Evolutionary conservation across 345 rosid species (phyloP).

Genomic region (Aquilaria sinensis): DNA sequence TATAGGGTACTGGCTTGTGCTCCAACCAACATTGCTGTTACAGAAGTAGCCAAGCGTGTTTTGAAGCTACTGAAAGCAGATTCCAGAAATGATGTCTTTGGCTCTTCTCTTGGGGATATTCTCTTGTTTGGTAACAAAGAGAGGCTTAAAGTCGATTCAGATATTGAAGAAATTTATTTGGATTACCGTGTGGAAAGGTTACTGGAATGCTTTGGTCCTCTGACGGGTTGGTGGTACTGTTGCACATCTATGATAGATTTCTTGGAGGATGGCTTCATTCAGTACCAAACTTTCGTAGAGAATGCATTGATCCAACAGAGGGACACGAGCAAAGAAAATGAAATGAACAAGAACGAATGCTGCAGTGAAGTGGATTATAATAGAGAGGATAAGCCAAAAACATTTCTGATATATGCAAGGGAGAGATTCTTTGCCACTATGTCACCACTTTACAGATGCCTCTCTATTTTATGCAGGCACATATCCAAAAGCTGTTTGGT

Average conservation of each 20-base stretch:
- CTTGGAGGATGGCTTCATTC: slow-evolving; percentile 20
- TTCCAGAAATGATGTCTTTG: slow-evolving; percentile 4
- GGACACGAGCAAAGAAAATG: slow-evolving; percentile 6
- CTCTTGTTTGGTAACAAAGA: slow-evolving; percentile 39
- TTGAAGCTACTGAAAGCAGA: slow-evolving; percentile 24
- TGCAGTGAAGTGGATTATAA: neutral
- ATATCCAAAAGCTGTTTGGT: slow-evolving; percentile 16
- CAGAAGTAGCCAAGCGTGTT: slow-evolving; percentile 38
- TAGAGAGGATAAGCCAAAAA: neutral
- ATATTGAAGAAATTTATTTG: slow-evolving; percentile 29
- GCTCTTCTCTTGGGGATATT: slow-evolving; percentile 23
- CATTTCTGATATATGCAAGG: slow-evolving; percentile 27
- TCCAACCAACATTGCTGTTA: slow-evolving; percentile 47
- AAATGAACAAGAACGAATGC: neutral
- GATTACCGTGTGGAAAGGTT: slow-evolving; percentile 36
- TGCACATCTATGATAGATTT: slow-evolving; percentile 20
- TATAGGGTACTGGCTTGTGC: slow-evolving; percentile 35
- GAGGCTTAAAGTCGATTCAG: slow-evolving; percentile 24
- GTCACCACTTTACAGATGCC: slow-evolving; percentile 17
- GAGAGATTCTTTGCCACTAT: slow-evolving; percentile 4
- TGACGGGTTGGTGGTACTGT: slow-evolving; percentile 23
- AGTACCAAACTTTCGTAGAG: slow-evolving; percentile 20
- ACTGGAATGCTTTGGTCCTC: slow-evolving; percentile 15
- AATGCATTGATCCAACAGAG: slow-evolving; percentile 13
- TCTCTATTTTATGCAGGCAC: slow-evolving; percentile 25